Evolutionary conservation across 2,329 filamentous ascomycete genomes (phyloP), one percentile per base, ranked within the genome.

Genomic region (Talaromyces sp.): DNA sequence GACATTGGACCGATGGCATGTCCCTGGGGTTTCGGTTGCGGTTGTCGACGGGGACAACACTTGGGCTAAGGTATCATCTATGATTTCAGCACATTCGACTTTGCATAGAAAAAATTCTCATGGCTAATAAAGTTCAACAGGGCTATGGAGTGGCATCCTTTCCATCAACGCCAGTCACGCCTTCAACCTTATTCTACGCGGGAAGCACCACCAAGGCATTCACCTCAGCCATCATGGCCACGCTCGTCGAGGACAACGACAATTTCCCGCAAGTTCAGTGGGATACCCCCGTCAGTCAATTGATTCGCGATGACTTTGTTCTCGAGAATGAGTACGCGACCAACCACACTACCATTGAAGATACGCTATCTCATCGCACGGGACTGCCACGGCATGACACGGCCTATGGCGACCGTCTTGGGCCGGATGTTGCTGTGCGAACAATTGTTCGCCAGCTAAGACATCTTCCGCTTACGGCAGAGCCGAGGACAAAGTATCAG

Each of bases 201-300:
- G 85, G 79, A 1, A 85, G 83, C 50, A 85, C 79, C 1, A 85
- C 83, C 23, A 87, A 87, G 68, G 81, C 83, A 2, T 79, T 84
- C 54, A 82, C 80, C 0, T 78, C 81, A 1, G 83, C 83, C 0
- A 75, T 77, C 0, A 69, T 87, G 2, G 77, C 81, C 1, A 68
- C 84, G 2, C 77, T 73, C 5, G 68, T 72, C 9, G 65, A 68
- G 2, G 65, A 68, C 44, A 67, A 70, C 14, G 66, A 68, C 23
- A 68, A 68, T 4, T 67, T 67, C 51, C 65, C 65, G 10, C 55
- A 71, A 12, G 66, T 78, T 9, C 65, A 66, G 36, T 78, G 76
- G 74, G 61, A 67, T 1, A 78, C 75, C 1, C 73, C 71, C 5
- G 64, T 79, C 2, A 69, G 66, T 42, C 57, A 69, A 5, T 36